These are phyloP conservation scores for Leccinum disarticulatum DNA, from an alignment of 768 basidiomycete species.

Conservation along the genomic window DNA sequence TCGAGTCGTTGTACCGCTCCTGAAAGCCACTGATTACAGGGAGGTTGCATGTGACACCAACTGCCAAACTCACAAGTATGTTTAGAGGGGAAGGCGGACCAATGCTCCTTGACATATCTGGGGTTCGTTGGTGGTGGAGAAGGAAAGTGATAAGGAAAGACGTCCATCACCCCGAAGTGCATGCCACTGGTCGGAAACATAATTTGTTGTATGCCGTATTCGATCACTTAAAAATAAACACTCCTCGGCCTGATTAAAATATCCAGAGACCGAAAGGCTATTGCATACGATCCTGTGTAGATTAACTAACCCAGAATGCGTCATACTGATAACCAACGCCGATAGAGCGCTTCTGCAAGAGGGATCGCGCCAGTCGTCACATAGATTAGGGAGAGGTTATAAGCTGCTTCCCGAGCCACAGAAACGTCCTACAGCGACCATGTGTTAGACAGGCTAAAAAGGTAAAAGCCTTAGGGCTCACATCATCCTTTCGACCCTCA, in stretches of 20 bases:
- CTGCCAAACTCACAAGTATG: conserved; percentile 1
- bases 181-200: conserved; percentile 6
- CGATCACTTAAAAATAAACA: conserved; percentile 5
- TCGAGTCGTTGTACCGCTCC: conserved; percentile 5
- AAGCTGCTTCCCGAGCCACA: conserved; percentile 76
- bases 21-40: neutral
- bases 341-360: conserved; percentile 67
- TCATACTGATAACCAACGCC: conserved; percentile 81
- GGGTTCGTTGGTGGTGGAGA: neutral
- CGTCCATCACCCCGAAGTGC: neutral
- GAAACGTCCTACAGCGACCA: conserved; percentile 40
- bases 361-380: conserved; percentile 73
- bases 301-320: neutral
- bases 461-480: conserved; percentile 23
- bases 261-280: conserved; percentile 4
- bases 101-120: conserved; percentile 11
- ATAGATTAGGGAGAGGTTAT: conserved; percentile 84
- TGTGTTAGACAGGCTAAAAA: neutral
- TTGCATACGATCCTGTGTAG: neutral
- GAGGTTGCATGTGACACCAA: neutral
- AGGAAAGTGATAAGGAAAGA: neutral
- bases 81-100: conserved; percentile 17
- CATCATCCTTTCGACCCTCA: conserved; percentile 37
- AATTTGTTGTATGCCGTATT: conserved; percentile 8
- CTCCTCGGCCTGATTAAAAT: conserved; percentile 5